Evolutionary conservation across 192 early-diverging fungal genomes (phyloP).

Genomic region (Lunasporangiospora selenospora): DNA sequence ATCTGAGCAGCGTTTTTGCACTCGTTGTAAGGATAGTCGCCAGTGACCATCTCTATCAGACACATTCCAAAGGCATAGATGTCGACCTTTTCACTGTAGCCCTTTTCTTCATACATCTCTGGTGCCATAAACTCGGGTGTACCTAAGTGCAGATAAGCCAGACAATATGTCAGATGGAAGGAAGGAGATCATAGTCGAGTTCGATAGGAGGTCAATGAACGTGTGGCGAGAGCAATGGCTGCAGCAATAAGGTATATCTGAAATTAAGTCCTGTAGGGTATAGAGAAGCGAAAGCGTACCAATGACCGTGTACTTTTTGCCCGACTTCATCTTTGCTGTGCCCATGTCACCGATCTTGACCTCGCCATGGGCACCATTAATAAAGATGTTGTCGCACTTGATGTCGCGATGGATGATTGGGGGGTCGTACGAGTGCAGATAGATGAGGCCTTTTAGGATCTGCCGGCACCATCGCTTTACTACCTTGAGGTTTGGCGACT

Average conservation of each 20-base stretch:
- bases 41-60: conserved; percentile 83
- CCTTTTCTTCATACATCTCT: conserved; percentile 86
- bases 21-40: conserved; percentile 83
- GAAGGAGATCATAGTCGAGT: conserved; percentile 7
- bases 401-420: conserved; percentile 86
- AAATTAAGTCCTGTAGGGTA: conserved; percentile 6
- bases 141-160: conserved; percentile 60
- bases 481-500: conserved; percentile 75
- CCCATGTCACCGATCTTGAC: conserved; percentile 89
- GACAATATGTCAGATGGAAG: conserved; percentile 1
- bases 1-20: conserved; percentile 85
- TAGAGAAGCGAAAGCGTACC: conserved; percentile 52
- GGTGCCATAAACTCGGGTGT: conserved; percentile 87
- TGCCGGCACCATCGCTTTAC: conserved; percentile 84
- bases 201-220: not conserved
- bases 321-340: conserved; percentile 85
- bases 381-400: conserved; percentile 88
- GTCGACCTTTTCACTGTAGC: conserved; percentile 85
- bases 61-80: conserved; percentile 90
- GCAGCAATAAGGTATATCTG: not conserved
- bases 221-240: not conserved
- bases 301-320: conserved; percentile 85
- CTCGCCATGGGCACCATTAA: conserved; percentile 84
- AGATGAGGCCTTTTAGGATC: conserved; percentile 78
- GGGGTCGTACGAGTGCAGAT: conserved; percentile 78